Base-by-base conservation (phyloP, 371 early-diverging fungal genomes). In the Mortierella sp. region DNA sequence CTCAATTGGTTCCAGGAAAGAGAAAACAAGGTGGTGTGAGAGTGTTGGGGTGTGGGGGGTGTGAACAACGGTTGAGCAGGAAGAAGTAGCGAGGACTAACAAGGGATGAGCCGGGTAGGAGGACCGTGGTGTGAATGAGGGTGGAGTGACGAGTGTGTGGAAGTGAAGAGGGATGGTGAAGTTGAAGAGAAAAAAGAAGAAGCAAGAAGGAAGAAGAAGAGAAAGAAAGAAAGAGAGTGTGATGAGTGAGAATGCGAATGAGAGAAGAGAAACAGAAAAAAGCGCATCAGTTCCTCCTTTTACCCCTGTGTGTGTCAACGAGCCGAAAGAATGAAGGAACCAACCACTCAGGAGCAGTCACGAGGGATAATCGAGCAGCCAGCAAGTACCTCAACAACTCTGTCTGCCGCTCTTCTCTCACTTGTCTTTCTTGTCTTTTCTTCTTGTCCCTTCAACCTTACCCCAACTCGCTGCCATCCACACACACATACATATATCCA, bases 311-410 rank as follows among this genome's bases (percentile, higher is more conserved):
- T n/a, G n/a, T n/a, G n/a, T n/a, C n/a, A n/a, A 26, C 14, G 31
- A 55, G 55, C 6, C 16, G 26, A 26, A 26, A 58, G 37, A 58
- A 14, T 19, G 4, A 19, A 34, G 58, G 55, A 29, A 53, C 55
- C 58, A 29, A 53, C 55, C 58, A 55, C 58, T 31, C 58, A 55
- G 34, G 31, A 31, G 58, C 58, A 55, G 58, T 55, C 55, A 55
- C 55, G 55, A n/a, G n/a, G 24, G 55, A 31, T 19, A n/a, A n/a
- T n/a, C n/a, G n/a, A n/a, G n/a, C n/a, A n/a, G 29, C 52, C 29
- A 6, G n/a, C 26, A 3, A 19, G 19, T 31, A 4, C 16, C 34
- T 34, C 34, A 13, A 1, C 58, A 29, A 2, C 10, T 47, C 48
- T n/a, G n/a, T n/a, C n/a, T n/a, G 9, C 44, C 14, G 31, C 22